These are phyloP conservation scores for Salix dunnii DNA, from an alignment of 345 rosid species.

Conservation along the genomic window DNA sequence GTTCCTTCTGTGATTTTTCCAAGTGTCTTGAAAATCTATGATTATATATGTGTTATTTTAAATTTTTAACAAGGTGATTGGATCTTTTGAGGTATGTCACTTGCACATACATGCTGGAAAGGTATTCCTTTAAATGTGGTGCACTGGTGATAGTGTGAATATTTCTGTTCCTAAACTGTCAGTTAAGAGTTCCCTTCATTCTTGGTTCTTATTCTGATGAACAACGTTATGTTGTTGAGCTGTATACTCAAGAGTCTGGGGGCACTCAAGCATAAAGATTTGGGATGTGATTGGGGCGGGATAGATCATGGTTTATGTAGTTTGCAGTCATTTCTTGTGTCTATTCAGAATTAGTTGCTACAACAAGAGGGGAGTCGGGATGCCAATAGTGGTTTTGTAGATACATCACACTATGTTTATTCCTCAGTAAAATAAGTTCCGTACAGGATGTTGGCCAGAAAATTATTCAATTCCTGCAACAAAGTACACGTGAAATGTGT, in stretches of 20 bases:
- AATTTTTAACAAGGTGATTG: not conserved
- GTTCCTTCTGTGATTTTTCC: not conserved
- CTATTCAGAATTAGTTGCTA: not conserved
- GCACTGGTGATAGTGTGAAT: not conserved
- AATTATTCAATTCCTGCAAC: conserved; percentile 61
- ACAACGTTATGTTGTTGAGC: not conserved
- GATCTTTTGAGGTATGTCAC: not conserved
- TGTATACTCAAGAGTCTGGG: not conserved
- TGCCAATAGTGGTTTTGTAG: not conserved
- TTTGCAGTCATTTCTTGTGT: not conserved
- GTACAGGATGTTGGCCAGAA: conserved; percentile 81
- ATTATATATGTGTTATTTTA: not conserved
- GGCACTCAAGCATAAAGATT: not conserved
- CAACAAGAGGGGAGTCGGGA: not conserved
- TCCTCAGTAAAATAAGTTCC: conserved; percentile 17
- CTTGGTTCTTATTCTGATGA: not conserved
- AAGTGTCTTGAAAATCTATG: not conserved
- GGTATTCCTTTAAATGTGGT: not conserved
- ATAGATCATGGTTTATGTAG: not conserved
- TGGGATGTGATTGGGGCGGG: not conserved
- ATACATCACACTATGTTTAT: conserved; percentile 8
- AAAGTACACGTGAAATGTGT: conserved; percentile 75
- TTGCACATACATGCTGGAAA: not conserved
- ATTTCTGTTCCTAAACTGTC: not conserved
- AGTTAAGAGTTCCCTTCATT: not conserved